phyloP scores from a whole-genome alignment of 1,284 basidiomycete species.

The Sporisorium reilianum region DNA sequence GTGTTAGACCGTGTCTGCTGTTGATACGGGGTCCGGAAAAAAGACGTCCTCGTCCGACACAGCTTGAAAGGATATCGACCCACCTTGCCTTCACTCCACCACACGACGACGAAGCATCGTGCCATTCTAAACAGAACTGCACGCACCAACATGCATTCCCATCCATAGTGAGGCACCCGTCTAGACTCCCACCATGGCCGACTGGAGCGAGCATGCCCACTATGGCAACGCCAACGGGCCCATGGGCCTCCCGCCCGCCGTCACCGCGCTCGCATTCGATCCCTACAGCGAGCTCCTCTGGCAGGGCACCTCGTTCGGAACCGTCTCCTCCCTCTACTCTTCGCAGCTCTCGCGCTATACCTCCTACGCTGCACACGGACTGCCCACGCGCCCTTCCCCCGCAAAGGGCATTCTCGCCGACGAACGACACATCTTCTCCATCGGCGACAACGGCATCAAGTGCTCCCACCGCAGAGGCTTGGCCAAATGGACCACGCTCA shows the following conservation, averaged over 20 bases:
- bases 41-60: not conserved
- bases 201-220: conserved; percentile 65
- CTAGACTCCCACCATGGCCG: conserved; percentile 45
- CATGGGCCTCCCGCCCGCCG: conserved; percentile 56
- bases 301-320: conserved; percentile 82
- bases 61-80: no score
- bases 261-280: conserved; percentile 79
- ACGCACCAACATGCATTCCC: not conserved
- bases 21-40: not conserved
- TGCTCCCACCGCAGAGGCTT: conserved; percentile 70
- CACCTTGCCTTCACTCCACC: no score
- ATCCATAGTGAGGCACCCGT: not conserved
- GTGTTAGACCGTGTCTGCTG: no score
- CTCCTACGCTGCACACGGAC: conserved; percentile 72
- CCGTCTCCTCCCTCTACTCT: conserved; percentile 80
- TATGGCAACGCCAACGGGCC: conserved; percentile 55
- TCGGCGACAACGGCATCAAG: conserved; percentile 69
- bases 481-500: conserved; percentile 65
- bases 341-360: conserved; percentile 75
- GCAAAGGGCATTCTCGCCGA: conserved; percentile 67
- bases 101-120: no score
- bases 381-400: conserved; percentile 73
- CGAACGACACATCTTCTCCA: conserved; percentile 68
- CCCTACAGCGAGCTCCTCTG: conserved; percentile 89
- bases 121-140: no score